phyloP scores from a whole-genome alignment of 2,329 filamentous ascomycete genomes.

The Ceratocystis eucalypticola region DNA sequence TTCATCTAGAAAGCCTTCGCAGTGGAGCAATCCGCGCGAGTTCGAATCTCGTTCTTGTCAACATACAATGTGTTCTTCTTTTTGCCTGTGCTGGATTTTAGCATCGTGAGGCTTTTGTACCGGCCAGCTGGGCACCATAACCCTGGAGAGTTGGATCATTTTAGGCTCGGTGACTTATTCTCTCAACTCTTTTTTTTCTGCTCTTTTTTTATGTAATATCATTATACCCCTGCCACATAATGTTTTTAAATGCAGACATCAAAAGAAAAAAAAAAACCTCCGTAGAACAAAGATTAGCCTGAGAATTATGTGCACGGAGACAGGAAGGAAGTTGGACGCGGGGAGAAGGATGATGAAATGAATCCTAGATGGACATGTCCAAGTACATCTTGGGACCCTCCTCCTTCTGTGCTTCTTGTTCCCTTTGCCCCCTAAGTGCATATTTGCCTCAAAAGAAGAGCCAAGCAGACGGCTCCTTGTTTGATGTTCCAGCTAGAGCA shows the following conservation, averaged over 20 bases:
- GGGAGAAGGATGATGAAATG: neutral
- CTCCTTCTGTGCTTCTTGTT: neutral
- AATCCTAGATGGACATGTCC: neutral
- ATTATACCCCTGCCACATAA: neutral
- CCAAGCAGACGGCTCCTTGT: neutral
- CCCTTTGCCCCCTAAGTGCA: neutral
- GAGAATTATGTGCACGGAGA: neutral
- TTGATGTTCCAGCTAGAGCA: neutral
- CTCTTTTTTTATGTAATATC: neutral
- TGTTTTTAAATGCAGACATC: neutral
- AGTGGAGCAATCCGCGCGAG: constrained; percentile 20
- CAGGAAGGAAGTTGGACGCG: neutral
- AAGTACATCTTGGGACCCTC: neutral
- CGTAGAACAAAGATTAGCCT: neutral
- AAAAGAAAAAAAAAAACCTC: neutral
- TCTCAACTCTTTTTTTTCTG: neutral
- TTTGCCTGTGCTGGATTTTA: neutral
- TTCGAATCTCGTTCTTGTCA: constrained; percentile 25
- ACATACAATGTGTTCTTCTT: constrained; percentile 19
- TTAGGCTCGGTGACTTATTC: neutral
- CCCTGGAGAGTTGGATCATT: neutral
- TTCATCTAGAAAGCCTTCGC: neutral
- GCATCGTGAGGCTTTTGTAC: too few relatives aligned
- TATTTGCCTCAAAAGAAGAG: neutral
- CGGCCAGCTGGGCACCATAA: too few relatives aligned